Evolutionary conservation across 352 stramenopile species (phyloP), one percentile per base, ranked within the genome.

Genomic region (Globisporangium ultimum): DNA sequence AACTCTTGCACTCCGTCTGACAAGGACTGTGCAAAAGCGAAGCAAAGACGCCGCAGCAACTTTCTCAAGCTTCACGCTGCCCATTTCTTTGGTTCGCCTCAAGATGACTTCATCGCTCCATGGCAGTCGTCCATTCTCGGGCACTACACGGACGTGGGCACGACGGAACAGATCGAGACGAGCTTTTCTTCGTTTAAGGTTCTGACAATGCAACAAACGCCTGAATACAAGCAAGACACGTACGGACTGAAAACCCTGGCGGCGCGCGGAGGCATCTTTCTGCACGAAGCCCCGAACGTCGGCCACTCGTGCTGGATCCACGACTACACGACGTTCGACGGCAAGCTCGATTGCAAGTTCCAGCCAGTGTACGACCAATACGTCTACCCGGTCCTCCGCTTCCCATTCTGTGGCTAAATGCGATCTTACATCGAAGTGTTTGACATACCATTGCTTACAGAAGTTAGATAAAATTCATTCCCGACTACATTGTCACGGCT

Each of bases 221-320:
- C 51, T 8, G 71, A 71, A 41, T 79, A 78, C 60, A 62, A 60
- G 17, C 15, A 60, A 2, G 68, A 82, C 55, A 80, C 61, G 24
- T 78, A 71, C 43, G 73, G 71, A 2, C 47, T 79, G 10, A 52
- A 69, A 42, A 72, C 71, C 17, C 53, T 80, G 14, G 65, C 68
- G 45, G 58, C 69, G 60, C 66, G 63, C 36, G 71, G 71, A 18
- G 62, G 64, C 2, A 24, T 82, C 36, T 72, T 68, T 53, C 34
- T 80, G 2, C 53, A 71, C 47, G 55, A 48, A 1, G 22, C 69
- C 0, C 49, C 50, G 0, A 67, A 68, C 20, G 53, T 82, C 14
- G 46, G 55, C 5, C 72, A 79, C 45, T 38, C 56, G n/a, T 79
- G 69, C 61, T 82, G 70, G 72, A 40, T 58, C 18, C n/a, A 5